Conservation (phyloP, 2,329 filamentous ascomycete genomes). For the Penicillium sp. region DNA sequence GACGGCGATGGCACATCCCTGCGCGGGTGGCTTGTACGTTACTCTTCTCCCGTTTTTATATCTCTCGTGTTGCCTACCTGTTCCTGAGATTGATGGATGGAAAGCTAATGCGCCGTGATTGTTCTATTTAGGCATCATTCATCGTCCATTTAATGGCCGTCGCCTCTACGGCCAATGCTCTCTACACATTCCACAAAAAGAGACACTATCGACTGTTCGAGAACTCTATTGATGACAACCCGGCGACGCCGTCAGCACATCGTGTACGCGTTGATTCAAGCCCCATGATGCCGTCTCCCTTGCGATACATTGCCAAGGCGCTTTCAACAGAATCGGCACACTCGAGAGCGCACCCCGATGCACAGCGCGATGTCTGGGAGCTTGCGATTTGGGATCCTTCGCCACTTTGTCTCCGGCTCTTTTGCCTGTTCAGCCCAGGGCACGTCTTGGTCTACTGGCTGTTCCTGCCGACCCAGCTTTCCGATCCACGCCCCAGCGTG, state of each 20-base stretch:
- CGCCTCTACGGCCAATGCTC: conserved; percentile 71
- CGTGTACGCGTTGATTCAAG: conserved; percentile 87
- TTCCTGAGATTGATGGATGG: neutral
- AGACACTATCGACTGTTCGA: conserved; percentile 92
- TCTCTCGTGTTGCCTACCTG: neutral
- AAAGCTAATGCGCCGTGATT: conserved; percentile 4
- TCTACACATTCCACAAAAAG: conserved; percentile 77
- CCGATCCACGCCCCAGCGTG: conserved; percentile 79
- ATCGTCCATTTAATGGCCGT: conserved; percentile 68
- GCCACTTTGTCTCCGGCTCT: conserved; percentile 75
- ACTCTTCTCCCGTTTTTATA: neutral
- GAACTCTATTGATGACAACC: conserved; percentile 71
- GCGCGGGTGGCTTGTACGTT: conserved; percentile 64
- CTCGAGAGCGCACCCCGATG: conserved; percentile 73
- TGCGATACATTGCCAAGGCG: conserved; percentile 70
- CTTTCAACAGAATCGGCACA: conserved; percentile 71
- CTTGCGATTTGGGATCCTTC: conserved; percentile 90
- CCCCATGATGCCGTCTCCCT: conserved; percentile 72
- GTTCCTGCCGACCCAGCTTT: conserved; percentile 72
- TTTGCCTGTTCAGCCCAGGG: conserved; percentile 88
- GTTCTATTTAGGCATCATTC: conserved; percentile 58
- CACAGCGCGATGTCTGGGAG: conserved; percentile 88
- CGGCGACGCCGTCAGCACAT: conserved; percentile 79
- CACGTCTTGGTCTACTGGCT: conserved; percentile 90
- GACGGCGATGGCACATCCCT: conserved; percentile 65